Base-by-base conservation (phyloP, 768 basidiomycete genomes). In the Pholiota molesta region DNA sequence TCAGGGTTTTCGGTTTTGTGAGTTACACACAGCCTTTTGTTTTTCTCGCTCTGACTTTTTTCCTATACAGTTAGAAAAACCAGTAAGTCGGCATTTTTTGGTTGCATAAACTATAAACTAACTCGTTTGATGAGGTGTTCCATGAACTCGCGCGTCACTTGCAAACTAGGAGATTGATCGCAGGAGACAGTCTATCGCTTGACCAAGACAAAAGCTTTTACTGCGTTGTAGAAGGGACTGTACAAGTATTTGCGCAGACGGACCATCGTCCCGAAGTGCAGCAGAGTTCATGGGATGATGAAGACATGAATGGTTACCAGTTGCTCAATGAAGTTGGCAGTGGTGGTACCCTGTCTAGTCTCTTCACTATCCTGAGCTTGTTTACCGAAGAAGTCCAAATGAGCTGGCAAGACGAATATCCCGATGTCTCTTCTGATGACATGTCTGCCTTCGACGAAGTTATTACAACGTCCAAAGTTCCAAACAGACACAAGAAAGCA, bases 221-320 rank as follows among this genome's bases (percentile, higher is more conserved):
- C 75, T 98, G 95, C 72, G 97, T 99, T 35, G 90, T 99, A 33
- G 97, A 99, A 73, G 97, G 97, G n/a, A 91, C 85, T 63, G 97
- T 97, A 14, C 94, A 99, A 70, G 94, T 99, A 11, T 97, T 85
- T 72, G 93, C 93, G 16, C 85, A 86, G 61, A 87, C 88, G 0
- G 87, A 85, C 5, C 82, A 84, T 64, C 76, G 77, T 13, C 69
- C 77, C 11, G 79, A 81, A 31, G 74, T 73, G 4, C 79, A 76
- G 55, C 82, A 83, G 58, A 85, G 84, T 44, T 75, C 83, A 13
- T 92, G 89, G 88, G 92, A 93, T 40, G 86, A 89, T 57, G 92
- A 93, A 69, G 89, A 92, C 56, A 91, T 93, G 85, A 97, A 97
- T 65, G 96, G 97, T 2, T 98, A 95, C 75, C 95, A 99, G 70